Evolutionary conservation across 1,139 yeast species (phyloP).

Genomic region (Hansenula anomala): DNA sequence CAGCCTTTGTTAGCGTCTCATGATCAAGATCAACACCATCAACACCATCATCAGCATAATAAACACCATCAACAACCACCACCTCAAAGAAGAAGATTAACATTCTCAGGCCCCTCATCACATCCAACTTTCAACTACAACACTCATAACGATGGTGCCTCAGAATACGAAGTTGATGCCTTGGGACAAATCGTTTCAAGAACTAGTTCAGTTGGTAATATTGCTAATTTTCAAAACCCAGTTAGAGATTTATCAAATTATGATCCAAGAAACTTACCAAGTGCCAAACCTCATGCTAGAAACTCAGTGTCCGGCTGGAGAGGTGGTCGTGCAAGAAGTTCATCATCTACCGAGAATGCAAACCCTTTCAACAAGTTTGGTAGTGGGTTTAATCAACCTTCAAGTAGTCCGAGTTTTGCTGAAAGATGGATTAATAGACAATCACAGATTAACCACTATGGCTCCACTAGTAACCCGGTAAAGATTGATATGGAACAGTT

Average conservation of each 20-base stretch:
- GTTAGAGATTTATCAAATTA: constrained; percentile 15
- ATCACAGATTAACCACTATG: constrained; percentile 6
- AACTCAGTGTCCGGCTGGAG: constrained; percentile 1
- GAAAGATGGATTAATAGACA: constrained; percentile 23
- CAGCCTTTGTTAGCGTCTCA: not conserved
- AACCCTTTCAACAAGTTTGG: not conserved
- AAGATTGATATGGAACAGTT: constrained; percentile 1
- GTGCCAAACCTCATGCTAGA: constrained; percentile 4
- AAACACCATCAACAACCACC: not conserved
- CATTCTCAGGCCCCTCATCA: constrained; percentile 7
- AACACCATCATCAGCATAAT: not conserved
- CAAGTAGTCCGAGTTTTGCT: constrained; percentile 18
- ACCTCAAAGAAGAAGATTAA: constrained; percentile 5
- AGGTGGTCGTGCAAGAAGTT: not conserved
- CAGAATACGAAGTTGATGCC: constrained; percentile 7
- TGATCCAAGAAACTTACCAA: constrained; percentile 10
- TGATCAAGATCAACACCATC: not conserved
- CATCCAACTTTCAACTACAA: not conserved
- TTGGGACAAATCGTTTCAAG: constrained; percentile 7
- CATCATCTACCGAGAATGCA: constrained; percentile 4
- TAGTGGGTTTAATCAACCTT: not conserved
- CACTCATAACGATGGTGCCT: not conserved
- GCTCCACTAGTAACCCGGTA: not conserved
- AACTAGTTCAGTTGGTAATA: constrained; percentile 4
- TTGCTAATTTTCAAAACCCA: not conserved